Conservation (phyloP, 495 filamentous ascomycete species). For the Penicillium tannophilum region DNA sequence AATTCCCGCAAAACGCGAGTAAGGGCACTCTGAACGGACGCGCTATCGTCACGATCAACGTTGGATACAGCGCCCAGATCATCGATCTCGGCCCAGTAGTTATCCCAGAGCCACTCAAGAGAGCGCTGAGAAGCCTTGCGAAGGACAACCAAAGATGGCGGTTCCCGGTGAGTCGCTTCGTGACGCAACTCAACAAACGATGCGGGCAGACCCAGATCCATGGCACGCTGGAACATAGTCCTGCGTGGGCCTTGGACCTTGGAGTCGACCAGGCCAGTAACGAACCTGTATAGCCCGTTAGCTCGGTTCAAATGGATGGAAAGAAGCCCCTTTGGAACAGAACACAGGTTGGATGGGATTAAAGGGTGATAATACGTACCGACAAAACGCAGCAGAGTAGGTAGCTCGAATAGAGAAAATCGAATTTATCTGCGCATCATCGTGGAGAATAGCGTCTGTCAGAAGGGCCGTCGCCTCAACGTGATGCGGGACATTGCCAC, state of each 20-base stretch:
- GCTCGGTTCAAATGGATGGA: background rate
- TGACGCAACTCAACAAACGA: slow-evolving; percentile 90
- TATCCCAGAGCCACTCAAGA: slow-evolving; percentile 83
- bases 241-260: slow-evolving; percentile 66
- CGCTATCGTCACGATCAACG: slow-evolving; percentile 15
- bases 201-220: slow-evolving; percentile 72
- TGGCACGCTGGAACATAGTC: slow-evolving; percentile 82
- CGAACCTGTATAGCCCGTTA: slow-evolving; percentile 61
- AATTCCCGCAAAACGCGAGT: slow-evolving; percentile 24
- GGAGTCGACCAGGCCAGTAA: slow-evolving; percentile 83
- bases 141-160: slow-evolving; percentile 73
- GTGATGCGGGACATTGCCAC: slow-evolving; percentile 77
- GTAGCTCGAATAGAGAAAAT: slow-evolving; percentile 57
- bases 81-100: slow-evolving; percentile 68
- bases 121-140: slow-evolving; percentile 65
- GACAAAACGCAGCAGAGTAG: slow-evolving; percentile 62
- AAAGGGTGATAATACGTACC: slow-evolving; percentile 53
- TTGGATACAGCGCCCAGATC: slow-evolving; percentile 6
- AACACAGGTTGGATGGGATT: background rate
- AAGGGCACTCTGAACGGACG: slow-evolving; percentile 22
- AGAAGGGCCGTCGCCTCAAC: slow-evolving; percentile 81
- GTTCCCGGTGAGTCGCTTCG: slow-evolving; percentile 83
- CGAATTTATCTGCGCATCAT: slow-evolving; percentile 55
- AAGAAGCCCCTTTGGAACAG: slow-evolving; percentile 6
- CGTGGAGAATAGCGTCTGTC: slow-evolving; percentile 70